phyloP scores from a whole-genome alignment of 2,329 filamentous ascomycete species.

The Achaetomium macrosporum region DNA sequence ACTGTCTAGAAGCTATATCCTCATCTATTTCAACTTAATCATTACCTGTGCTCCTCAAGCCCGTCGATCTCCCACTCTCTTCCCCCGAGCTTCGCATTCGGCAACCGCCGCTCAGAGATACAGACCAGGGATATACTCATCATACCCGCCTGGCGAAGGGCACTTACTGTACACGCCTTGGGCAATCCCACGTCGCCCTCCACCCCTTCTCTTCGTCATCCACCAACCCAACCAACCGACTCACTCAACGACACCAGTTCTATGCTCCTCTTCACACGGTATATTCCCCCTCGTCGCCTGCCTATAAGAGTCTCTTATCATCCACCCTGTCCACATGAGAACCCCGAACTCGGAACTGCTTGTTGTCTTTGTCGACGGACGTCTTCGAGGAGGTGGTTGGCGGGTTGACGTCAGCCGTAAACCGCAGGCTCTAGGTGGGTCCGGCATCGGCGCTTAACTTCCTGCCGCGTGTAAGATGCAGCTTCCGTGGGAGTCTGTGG shows the following conservation, averaged over 20 bases:
- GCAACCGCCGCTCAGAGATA: conserved; percentile 48
- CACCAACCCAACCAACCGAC: conserved; percentile 28
- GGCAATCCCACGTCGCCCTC: conserved; percentile 12
- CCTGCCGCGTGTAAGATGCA: no score
- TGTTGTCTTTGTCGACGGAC: no score
- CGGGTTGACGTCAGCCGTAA: no score
- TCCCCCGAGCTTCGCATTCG: conserved; percentile 43
- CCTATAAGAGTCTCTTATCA: no score
- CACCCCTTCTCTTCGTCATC: conserved; percentile 9
- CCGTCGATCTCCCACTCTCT: conserved; percentile 54
- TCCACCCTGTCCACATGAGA: no score
- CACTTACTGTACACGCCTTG: conserved; percentile 35
- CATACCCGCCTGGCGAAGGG: conserved; percentile 54
- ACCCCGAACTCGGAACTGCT: no score
- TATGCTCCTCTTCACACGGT: no score
- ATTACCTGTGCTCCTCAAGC: conserved; percentile 51
- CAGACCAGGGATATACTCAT: conserved; percentile 56
- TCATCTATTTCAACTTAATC: conserved; percentile 56
- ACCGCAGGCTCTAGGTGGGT: no score
- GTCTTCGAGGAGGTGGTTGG: no score
- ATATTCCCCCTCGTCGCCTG: no score
- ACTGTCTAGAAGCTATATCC: conserved; percentile 50
- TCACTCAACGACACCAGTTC: conserved; percentile 49
- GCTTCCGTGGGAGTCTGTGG: no score
- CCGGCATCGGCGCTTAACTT: no score